Percentiles rank a stretch among this genome's conserved stretches.
Evolutionary conservation across 176 grass and related monocot genomes (phyloP).

Genomic region (Eremochloa ophiuroides): DNA sequence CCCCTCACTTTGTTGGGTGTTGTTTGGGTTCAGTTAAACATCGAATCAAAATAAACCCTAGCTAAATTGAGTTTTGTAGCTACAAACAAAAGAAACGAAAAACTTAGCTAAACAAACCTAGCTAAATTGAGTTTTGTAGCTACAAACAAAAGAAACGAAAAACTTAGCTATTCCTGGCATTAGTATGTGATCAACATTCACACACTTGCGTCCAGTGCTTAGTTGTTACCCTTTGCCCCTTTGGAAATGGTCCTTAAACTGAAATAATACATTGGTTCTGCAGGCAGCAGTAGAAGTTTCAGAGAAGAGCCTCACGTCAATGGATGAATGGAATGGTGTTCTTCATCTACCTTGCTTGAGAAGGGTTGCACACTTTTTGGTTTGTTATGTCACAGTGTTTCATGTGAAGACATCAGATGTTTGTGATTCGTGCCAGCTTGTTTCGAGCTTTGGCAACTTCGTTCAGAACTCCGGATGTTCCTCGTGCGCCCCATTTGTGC

Average conservation of each 20-base stretch:
- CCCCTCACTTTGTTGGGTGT: not conserved
- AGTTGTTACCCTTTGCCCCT: not conserved
- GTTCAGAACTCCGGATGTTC: not conserved
- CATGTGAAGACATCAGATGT: not conserved
- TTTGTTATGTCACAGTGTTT: not conserved
- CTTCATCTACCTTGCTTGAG: not conserved
- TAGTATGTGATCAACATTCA: not conserved
- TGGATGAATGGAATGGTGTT: not conserved
- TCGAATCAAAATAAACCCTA: not conserved
- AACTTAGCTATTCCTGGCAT: not conserved
- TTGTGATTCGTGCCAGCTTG: not conserved
- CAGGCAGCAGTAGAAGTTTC: constrained; percentile 24
- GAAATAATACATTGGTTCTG: not conserved
- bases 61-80: not conserved
- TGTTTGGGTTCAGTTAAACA: not conserved
- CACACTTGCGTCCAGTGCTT: not conserved
- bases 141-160: not conserved
- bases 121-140: not conserved
- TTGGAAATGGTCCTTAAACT: not conserved
- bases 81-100: not conserved
- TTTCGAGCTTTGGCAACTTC: not conserved
- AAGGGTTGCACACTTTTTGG: too few relatives aligned
- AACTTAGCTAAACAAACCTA: too few relatives aligned
- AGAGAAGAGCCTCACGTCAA: not conserved
- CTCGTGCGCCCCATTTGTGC: not conserved